These are phyloP conservation scores for Penicillium verrucosum DNA, from an alignment of 2,329 filamentous ascomycete genomes.

Conservation along the genomic window DNA sequence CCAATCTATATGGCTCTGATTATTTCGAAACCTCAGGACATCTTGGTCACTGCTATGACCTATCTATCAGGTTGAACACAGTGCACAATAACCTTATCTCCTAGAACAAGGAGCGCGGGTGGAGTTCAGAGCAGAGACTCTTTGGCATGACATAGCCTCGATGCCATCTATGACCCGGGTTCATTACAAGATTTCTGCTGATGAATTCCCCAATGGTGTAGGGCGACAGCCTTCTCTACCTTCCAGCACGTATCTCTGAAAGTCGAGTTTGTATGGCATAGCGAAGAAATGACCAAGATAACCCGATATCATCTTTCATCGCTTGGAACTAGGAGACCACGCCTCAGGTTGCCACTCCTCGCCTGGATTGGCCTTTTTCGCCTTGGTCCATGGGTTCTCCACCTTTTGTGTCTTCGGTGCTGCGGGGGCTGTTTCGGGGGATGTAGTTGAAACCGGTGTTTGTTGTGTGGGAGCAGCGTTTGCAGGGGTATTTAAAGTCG, in stretches of 20 bases:
- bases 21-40: background rate
- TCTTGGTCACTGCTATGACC: background rate
- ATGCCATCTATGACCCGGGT: background rate
- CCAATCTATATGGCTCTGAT: background rate
- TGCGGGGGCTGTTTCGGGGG: background rate
- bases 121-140: background rate
- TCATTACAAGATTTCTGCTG: background rate
- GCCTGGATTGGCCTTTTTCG: slow-evolving; percentile 52
- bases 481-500: slow-evolving; percentile 37
- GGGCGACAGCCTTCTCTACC: background rate
- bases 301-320: slow-evolving; percentile 32
- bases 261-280: background rate
- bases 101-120: background rate
- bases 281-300: background rate
- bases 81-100: background rate
- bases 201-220: background rate
- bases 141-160: background rate
- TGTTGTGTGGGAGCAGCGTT: slow-evolving; percentile 26
- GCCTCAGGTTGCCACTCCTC: slow-evolving; percentile 66
- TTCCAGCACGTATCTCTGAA: background rate
- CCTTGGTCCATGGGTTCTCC: slow-evolving; percentile 58
- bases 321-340: slow-evolving; percentile 55
- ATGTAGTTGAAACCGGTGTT: background rate
- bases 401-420: slow-evolving; percentile 17
- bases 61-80: background rate